Percentiles rank a stretch among this genome's conserved stretches.
Conservation (phyloP, 1,284 basidiomycete genomes). For the Phellopilus nigrolimitatus region DNA sequence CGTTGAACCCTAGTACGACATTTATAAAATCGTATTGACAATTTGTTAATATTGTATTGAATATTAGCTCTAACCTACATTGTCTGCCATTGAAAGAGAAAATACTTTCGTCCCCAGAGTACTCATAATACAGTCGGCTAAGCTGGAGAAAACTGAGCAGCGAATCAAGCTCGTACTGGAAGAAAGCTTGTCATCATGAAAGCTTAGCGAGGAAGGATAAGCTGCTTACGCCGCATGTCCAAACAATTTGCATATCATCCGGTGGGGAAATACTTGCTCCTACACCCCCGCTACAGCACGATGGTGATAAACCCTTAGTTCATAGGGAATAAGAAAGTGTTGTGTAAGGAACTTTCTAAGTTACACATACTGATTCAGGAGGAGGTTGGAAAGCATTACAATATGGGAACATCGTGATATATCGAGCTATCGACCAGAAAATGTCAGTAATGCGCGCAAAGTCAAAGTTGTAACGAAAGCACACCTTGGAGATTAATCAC, state of each 20-base stretch:
- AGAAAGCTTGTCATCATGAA: too few relatives aligned
- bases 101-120: slow-evolving; percentile 21
- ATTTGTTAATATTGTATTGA: too few relatives aligned
- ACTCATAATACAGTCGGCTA: slow-evolving; percentile 23
- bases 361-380: slow-evolving; percentile 19
- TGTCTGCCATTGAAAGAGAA: slow-evolving; percentile 22
- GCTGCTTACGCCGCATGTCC: slow-evolving; percentile 9
- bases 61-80: slow-evolving; percentile 2
- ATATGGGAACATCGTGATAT: slow-evolving; percentile 26
- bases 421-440: slow-evolving; percentile 19
- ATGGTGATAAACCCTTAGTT: slow-evolving; percentile 13
- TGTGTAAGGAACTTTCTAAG: background rate
- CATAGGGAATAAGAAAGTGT: background rate
- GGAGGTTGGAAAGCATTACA: slow-evolving; percentile 29
- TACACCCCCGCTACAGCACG: slow-evolving; percentile 18
- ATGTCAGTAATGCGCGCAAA: background rate
- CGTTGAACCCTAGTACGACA: slow-evolving; percentile 19
- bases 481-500: slow-evolving; percentile 24
- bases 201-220: background rate
- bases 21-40: background rate
- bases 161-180: slow-evolving; percentile 27
- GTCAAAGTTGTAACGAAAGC: background rate
- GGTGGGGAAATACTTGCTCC: slow-evolving; percentile 9
- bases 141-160: slow-evolving; percentile 27
- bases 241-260: slow-evolving; percentile 8